Conservation (phyloP, 768 basidiomycete genomes). For the Mycena epipterygia region DNA sequence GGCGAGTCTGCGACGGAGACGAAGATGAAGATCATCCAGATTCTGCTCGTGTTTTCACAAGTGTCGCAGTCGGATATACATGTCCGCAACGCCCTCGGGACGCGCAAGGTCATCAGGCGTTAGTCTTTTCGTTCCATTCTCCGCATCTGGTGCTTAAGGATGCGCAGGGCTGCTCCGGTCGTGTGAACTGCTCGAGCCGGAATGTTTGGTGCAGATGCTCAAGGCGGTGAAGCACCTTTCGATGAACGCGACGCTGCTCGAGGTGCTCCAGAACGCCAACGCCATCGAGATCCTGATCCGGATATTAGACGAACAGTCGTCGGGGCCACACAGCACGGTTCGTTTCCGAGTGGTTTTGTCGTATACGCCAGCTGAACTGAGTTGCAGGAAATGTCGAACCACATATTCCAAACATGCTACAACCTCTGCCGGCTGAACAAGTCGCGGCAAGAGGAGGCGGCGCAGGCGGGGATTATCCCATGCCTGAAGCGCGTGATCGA, state of each 20-base stretch:
- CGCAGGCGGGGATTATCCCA: conserved; percentile 95
- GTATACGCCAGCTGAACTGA: conserved; percentile 11
- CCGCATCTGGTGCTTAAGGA: conserved; percentile 12
- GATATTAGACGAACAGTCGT: conserved; percentile 84
- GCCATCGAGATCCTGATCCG: conserved; percentile 92
- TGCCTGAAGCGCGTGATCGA: conserved; percentile 91
- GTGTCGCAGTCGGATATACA: conserved; percentile 96
- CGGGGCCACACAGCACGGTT: conserved; percentile 86
- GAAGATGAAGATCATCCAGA: conserved; percentile 91
- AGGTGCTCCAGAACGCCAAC: conserved; percentile 96
- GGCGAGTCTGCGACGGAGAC: conserved; percentile 77
- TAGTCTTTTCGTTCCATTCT: conserved; percentile 49
- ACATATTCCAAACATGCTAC: conserved; percentile 97
- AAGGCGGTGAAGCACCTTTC: conserved; percentile 97
- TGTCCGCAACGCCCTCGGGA: conserved; percentile 92
- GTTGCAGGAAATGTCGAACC: conserved; percentile 93
- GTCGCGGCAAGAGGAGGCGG: conserved; percentile 95
- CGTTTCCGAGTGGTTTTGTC: conserved; percentile 41
- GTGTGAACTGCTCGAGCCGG: conserved; percentile 89
- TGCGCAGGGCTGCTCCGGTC: conserved; percentile 84
- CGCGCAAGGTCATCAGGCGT: conserved; percentile 91
- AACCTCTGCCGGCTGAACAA: conserved; percentile 97
- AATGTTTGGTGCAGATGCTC: conserved; percentile 88
- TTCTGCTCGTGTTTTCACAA: conserved; percentile 92
- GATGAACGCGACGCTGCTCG: conserved; percentile 91